These are phyloP conservation scores for Byssochlamys sp. DNA, from an alignment of 2,329 filamentous ascomycete species.

Conservation along the genomic window DNA sequence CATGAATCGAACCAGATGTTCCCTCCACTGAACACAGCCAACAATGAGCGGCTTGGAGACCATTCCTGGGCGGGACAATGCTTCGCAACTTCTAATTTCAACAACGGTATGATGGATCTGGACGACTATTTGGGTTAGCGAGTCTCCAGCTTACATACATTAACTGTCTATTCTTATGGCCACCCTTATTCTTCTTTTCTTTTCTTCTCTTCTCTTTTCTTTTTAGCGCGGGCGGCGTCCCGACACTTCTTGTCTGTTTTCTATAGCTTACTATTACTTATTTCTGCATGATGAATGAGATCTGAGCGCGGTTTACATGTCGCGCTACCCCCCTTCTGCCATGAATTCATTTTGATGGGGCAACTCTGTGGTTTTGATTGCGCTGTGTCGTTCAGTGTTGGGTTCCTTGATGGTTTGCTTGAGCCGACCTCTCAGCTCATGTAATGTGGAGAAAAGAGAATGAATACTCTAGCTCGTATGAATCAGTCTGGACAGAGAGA, in stretches of 20 bases:
- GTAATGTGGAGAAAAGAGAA: neutral
- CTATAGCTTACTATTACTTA: neutral
- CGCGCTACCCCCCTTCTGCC: neutral
- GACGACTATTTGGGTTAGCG: neutral
- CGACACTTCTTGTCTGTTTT: neutral
- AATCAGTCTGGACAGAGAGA: neutral
- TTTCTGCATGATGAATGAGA: neutral
- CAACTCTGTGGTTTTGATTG: neutral
- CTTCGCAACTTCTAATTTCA: neutral
- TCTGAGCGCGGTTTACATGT: neutral
- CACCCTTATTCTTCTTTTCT: neutral
- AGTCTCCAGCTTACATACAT: neutral
- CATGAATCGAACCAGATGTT: conserved; percentile 13
- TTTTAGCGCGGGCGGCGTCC: neutral
- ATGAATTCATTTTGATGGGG: neutral
- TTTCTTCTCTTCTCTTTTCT: neutral
- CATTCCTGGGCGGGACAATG: conserved; percentile 9
- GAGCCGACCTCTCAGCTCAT: neutral
- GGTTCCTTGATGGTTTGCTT: neutral
- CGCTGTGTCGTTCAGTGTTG: neutral
- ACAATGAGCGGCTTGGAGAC: conserved; percentile 7
- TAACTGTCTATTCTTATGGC: neutral
- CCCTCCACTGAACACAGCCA: conserved; percentile 9
- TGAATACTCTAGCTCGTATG: neutral
- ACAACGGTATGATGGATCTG: neutral